Conservation (phyloP, 495 filamentous ascomycete genomes). For the Gamarada debralockiae region DNA sequence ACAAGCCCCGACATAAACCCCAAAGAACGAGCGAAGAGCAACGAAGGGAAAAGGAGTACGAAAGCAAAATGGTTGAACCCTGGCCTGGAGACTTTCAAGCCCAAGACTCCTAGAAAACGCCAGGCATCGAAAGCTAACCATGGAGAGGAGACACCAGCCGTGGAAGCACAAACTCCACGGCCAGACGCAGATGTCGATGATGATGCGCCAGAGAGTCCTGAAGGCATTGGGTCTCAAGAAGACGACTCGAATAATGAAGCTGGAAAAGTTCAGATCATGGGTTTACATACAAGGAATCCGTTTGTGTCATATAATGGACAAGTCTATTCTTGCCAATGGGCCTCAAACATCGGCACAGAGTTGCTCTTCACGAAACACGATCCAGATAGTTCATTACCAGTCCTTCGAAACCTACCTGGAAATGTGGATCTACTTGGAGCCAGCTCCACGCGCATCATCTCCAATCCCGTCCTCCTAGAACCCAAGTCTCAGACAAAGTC, state of each 20-base stretch:
- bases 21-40: constrained; percentile 7
- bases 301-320: constrained; percentile 70
- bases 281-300: constrained; percentile 67
- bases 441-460: constrained; percentile 45
- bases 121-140: neutral
- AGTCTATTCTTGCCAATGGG: constrained; percentile 74
- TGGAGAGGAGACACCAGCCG: constrained; percentile 12
- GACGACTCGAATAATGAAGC: constrained; percentile 25
- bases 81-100: constrained; percentile 17
- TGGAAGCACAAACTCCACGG: constrained; percentile 2
- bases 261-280: constrained; percentile 67
- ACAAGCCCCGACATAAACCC: constrained; percentile 43
- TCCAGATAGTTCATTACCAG: constrained; percentile 31
- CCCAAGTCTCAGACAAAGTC: constrained; percentile 14
- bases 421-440: constrained; percentile 60
- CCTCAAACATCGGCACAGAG: constrained; percentile 74
- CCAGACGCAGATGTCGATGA: neutral
- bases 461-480: constrained; percentile 30
- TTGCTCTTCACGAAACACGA: constrained; percentile 60
- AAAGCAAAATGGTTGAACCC: neutral
- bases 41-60: neutral
- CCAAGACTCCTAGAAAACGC: neutral
- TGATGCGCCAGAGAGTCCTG: neutral
- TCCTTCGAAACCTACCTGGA: constrained; percentile 36
- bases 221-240: constrained; percentile 7